Evolutionary conservation across 768 basidiomycete species (phyloP), one percentile per base, ranked within the genome.

Genomic region (Calocybe cyanea): DNA sequence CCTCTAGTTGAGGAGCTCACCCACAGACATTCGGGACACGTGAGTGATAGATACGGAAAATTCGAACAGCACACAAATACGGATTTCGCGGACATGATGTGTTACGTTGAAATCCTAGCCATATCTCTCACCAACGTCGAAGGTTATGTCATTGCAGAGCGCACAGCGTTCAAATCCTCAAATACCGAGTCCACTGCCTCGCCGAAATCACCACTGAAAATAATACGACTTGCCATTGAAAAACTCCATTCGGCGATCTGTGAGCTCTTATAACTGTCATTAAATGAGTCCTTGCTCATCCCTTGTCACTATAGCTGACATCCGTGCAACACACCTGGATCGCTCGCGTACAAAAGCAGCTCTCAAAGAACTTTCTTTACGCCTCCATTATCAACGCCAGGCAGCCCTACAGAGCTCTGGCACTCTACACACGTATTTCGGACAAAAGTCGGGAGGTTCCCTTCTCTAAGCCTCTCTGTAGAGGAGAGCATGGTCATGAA

Each of bases 321-420:
- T 80, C 2, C 82, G 85, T 37, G 86, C 84, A 20, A 79, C 82
- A 1, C 78, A 86, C 60, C 70, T 91, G 25, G 87, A 89, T 50
- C 80, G 88, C 38, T 87, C 87, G 2, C 74, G 83, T 45, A 75
- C 80, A 3, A 91, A 90, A 54, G 83, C 79, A 2, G 73, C 75
- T 0, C 62, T 89, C 39, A 84, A 89, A 57, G 77, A 76, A 35
- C 61, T 87, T 11, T 69, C 76, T 7, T 73, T 84, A 68, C 76
- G 81, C 18, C 63, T 89, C 10, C 61, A 77, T 55, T 87, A 84
- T 56, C 82, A 86, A 53, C 80, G 76, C 51, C 55, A 41, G 66
- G 44, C 51, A 4, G 50, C 48, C 18, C 41, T 43, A n/a, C 45
- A 55, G 15, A 54, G 50, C 20, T 45, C 37, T 20, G 32, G 46